Conservation (phyloP, 768 basidiomycete genomes). For the Rhizopogon sp. region DNA sequence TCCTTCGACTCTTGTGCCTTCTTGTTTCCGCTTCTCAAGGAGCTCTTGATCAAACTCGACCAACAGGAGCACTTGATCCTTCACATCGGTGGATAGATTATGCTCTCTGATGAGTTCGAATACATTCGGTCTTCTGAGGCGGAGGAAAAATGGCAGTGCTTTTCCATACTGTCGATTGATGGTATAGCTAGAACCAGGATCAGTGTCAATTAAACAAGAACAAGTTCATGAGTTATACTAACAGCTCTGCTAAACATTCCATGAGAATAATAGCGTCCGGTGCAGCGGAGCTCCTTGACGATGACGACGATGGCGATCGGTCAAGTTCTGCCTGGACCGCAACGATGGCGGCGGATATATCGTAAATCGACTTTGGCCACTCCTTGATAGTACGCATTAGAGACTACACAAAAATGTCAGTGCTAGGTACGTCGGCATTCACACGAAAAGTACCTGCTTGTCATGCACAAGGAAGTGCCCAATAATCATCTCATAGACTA, state of each 20-base stretch:
- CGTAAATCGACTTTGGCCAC: slow-evolving; percentile 92
- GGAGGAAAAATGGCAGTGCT: slow-evolving; percentile 86
- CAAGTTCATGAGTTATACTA: slow-evolving; percentile 12
- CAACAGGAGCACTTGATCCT: slow-evolving; percentile 87
- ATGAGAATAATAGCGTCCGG: slow-evolving; percentile 67
- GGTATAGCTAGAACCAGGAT: slow-evolving; percentile 54
- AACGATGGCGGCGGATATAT: slow-evolving; percentile 81
- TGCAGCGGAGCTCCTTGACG: slow-evolving; percentile 33
- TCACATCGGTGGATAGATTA: slow-evolving; percentile 91
- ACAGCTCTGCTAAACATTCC: slow-evolving; percentile 81
- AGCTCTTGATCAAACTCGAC: slow-evolving; percentile 94
- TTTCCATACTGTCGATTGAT: slow-evolving; percentile 90
- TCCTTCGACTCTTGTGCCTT: slow-evolving; percentile 33
- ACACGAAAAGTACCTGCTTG: slow-evolving; percentile 43
- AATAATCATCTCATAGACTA: slow-evolving; percentile 95
- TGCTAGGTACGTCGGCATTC: background rate
- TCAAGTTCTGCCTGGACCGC: slow-evolving; percentile 83
- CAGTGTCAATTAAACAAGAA: background rate
- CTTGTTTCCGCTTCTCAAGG: slow-evolving; percentile 49
- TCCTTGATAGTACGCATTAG: slow-evolving; percentile 73
- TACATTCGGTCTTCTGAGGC: slow-evolving; percentile 81
- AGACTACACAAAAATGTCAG: slow-evolving; percentile 38
- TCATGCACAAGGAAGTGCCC: slow-evolving; percentile 82
- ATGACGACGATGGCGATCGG: slow-evolving; percentile 46
- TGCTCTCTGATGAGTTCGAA: slow-evolving; percentile 92